A percentile compares a stretch with the other conserved stretches of the same genome.
phyloP scores from a whole-genome alignment of 441 rosid species.

The Flueggea neowawraea region DNA sequence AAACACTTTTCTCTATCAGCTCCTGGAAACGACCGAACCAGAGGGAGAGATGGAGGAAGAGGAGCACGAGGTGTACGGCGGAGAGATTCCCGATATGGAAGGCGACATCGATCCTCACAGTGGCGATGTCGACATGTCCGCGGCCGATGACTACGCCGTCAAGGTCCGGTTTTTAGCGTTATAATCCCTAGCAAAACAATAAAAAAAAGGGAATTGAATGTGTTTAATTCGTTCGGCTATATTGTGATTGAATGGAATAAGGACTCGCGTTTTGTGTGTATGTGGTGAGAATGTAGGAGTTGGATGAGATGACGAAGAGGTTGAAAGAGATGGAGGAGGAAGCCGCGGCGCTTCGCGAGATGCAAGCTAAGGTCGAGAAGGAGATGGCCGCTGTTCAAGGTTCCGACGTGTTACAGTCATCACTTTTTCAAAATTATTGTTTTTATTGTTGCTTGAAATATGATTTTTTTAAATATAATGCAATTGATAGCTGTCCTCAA shows the following conservation, averaged over 20 bases:
- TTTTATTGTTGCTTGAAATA: too few relatives aligned
- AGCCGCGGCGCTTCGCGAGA: slow-evolving; percentile 95
- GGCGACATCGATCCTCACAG: slow-evolving; percentile 65
- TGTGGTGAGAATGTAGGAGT: slow-evolving; percentile 43
- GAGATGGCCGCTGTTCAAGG: slow-evolving; percentile 96
- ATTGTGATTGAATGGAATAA: too few relatives aligned
- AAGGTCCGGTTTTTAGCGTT: slow-evolving; percentile 33
- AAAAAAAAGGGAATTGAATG: too few relatives aligned
- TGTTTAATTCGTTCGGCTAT: too few relatives aligned
- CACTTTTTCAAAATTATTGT: too few relatives aligned
- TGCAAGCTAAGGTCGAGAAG: slow-evolving; percentile 97
- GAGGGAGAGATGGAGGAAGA: slow-evolving; percentile 63
- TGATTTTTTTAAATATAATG: too few relatives aligned
- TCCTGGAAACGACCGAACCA: neutral
- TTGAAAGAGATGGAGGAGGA: slow-evolving; percentile 97
- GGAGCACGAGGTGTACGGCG: slow-evolving; percentile 96
- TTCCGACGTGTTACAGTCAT: slow-evolving; percentile 8
- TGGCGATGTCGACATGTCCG: slow-evolving; percentile 64
- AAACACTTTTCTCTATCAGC: neutral
- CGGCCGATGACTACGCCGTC: slow-evolving; percentile 75
- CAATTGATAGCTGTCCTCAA: too few relatives aligned
- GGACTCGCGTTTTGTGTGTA: neutral
- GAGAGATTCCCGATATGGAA: slow-evolving; percentile 85
- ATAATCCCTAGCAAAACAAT: neutral
- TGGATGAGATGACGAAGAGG: slow-evolving; percentile 93